phyloP scores from a whole-genome alignment of 352 stramenopile species.

The Blastocystis sp. region DNA sequence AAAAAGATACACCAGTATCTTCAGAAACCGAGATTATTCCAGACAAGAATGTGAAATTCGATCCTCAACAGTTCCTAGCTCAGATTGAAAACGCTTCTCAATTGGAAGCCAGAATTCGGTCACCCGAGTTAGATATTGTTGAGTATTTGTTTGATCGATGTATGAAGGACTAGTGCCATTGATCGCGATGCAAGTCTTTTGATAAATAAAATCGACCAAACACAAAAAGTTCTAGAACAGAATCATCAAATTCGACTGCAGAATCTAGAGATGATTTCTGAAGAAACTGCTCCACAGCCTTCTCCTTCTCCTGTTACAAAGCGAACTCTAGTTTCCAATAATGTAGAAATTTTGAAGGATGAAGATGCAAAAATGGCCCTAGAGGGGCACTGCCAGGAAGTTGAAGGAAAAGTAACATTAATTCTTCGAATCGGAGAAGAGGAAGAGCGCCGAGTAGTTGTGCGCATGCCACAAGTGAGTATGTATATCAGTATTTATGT shows the following conservation, averaged over 20 bases:
- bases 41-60: background rate
- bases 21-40: background rate
- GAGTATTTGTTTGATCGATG: background rate
- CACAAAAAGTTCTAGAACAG: background rate
- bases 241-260: background rate
- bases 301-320: background rate
- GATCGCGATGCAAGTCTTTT: background rate
- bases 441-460: background rate
- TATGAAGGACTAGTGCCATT: background rate
- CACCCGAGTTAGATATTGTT: background rate
- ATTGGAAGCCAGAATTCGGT: background rate
- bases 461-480: background rate
- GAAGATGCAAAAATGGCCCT: background rate
- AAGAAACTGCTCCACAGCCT: background rate
- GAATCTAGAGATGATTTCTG: background rate
- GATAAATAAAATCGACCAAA: background rate
- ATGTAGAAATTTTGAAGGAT: background rate
- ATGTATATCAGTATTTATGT: background rate
- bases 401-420: background rate
- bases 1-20: background rate
- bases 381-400: background rate
- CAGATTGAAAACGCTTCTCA: slow-evolving; percentile 6
- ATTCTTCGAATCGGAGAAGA: slow-evolving; percentile 8
- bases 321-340: background rate
- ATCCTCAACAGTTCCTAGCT: slow-evolving; percentile 2